These are phyloP conservation scores for Claviceps africana DNA, from an alignment of 2,329 filamentous ascomycete genomes.

Conservation along the genomic window DNA sequence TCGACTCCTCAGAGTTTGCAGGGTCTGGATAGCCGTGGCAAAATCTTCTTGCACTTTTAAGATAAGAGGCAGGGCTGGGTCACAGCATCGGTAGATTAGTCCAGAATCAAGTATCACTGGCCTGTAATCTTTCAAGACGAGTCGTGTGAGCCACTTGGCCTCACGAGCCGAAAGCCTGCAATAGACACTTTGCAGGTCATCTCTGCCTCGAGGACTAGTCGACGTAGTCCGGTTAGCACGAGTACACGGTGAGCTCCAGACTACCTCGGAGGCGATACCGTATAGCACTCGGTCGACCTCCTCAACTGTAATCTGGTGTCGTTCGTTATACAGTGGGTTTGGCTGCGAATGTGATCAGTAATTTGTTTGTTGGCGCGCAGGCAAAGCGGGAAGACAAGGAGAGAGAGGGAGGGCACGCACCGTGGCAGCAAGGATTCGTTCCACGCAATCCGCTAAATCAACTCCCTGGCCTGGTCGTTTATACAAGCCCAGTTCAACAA, in stretches of 20 bases:
- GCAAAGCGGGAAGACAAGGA: neutral
- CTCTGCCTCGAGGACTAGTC: constrained; percentile 18
- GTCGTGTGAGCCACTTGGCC: constrained; percentile 74
- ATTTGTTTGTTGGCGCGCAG: neutral
- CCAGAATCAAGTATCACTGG: constrained; percentile 47
- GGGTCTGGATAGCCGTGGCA: constrained; percentile 39
- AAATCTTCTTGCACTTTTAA: constrained; percentile 59
- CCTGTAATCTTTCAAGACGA: constrained; percentile 65
- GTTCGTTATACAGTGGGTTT: constrained; percentile 20
- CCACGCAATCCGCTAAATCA: constrained; percentile 61
- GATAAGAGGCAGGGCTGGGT: constrained; percentile 56
- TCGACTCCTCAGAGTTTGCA: constrained; percentile 24
- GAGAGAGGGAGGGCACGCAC: constrained; percentile 23
- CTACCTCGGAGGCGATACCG: constrained; percentile 51
- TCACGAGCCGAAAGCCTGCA: constrained; percentile 49
- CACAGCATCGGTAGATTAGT: constrained; percentile 44
- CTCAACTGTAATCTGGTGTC: constrained; percentile 46
- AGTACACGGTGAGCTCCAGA: constrained; percentile 56
- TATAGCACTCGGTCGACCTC: constrained; percentile 56
- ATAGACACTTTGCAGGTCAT: constrained; percentile 42
- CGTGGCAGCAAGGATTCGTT: constrained; percentile 47
- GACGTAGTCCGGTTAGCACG: constrained; percentile 21
- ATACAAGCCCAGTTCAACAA: constrained; percentile 49
- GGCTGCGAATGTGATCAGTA: constrained; percentile 22
- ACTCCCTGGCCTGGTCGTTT: constrained; percentile 37